These are phyloP conservation scores for Paraconiothyrium sp. DNA, from an alignment of 2,329 filamentous ascomycete species.

Conservation along the genomic window DNA sequence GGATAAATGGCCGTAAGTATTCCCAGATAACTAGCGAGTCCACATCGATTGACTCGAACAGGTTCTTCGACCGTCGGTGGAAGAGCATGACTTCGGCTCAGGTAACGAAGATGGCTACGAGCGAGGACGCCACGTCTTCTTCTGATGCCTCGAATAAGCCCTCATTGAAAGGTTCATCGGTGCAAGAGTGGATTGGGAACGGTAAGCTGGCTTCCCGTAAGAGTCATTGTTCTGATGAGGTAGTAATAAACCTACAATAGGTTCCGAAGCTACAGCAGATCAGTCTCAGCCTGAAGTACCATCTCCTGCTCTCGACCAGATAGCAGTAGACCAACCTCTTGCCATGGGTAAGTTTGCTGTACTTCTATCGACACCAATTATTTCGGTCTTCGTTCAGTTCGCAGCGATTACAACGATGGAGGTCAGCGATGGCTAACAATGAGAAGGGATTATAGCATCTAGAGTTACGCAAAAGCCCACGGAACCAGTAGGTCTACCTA, in stretches of 20 bases:
- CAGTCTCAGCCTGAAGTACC: neutral
- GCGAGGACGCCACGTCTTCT: neutral
- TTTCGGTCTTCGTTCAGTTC: neutral
- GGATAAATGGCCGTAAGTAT: conserved; percentile 40
- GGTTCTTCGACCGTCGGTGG: conserved; percentile 35
- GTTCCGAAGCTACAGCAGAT: neutral
- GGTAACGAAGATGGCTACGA: neutral
- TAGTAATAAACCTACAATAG: neutral
- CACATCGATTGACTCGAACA: neutral
- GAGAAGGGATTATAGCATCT: neutral
- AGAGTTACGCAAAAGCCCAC: neutral
- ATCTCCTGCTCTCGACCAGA: neutral
- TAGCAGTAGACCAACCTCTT: neutral
- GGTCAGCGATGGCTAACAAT: neutral
- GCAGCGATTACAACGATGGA: neutral
- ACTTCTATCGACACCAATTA: neutral
- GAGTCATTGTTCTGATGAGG: neutral
- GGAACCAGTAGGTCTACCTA: neutral
- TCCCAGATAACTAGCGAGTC: too few species aligned
- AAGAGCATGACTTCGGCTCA: conserved; percentile 32
- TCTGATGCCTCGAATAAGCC: neutral
- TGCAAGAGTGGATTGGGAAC: neutral
- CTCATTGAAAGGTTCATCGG: neutral
- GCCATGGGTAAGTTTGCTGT: neutral
- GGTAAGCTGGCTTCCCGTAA: neutral